Base-by-base conservation (phyloP, 768 basidiomycete genomes). In the Clitopilus hobsonii region DNA sequence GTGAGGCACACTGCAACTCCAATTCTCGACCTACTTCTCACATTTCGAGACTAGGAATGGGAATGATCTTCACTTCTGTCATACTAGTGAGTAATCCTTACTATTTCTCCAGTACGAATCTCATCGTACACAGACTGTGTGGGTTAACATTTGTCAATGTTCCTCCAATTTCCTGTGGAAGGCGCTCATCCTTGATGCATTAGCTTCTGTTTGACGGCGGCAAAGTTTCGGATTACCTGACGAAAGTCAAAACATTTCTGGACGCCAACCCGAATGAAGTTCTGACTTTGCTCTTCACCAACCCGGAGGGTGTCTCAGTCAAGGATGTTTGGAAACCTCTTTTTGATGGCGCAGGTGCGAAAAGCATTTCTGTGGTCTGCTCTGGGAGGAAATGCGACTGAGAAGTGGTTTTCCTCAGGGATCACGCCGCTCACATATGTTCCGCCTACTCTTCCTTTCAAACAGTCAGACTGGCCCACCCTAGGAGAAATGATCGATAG, bases 221-320 rank as follows among this genome's bases (percentile, higher is more conserved):
- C 18, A 64, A 68, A 6, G 77, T 79, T 0, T 63, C 68, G 3
- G 68, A 71, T 56, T 85, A 84, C 65, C 71, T 86, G 24, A 68
- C 68, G 38, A 71, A 59, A 8, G 82, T 86, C 63, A 81, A 80
- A 60, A 69, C 73, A 1, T 87, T 78, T 70, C 71, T 86, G 25
- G 75, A 78, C 49, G 70, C 76, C 8, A 84, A 88, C 61, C 84
- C 86, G 0, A 83, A 79, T 58, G 86, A 88, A 57, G 83, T 87
- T 38, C 55, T 88, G 49, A 84, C 85, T 0, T 67, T 88, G 51
- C 68, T 88, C 30, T 85, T 88, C 61, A 86, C 86, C 32, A 88
- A 88, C 64, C 82, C 80, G 4, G 85, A 86, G 54, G 74, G 76
- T 7, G 67, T 77, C 14, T 77, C 80, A 1, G 69, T 83, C 10